Percentiles rank a stretch among this genome's conserved stretches.
These are phyloP conservation scores for Liriodendron chinense DNA, from an alignment of 164 flowering plant genomes.

Conservation along the genomic window DNA sequence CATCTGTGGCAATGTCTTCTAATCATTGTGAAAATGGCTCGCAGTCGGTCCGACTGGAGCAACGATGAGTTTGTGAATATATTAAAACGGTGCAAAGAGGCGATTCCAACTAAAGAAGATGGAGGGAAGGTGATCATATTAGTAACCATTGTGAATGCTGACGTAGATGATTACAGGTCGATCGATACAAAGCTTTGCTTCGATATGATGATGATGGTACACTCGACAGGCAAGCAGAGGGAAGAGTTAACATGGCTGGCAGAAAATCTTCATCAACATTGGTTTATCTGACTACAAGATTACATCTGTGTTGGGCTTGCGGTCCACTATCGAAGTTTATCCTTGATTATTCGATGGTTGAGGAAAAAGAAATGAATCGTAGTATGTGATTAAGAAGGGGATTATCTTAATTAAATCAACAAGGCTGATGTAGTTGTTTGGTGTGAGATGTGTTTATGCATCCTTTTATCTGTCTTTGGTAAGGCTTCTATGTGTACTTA, in stretches of 20 bases:
- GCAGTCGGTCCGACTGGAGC: slow-evolving; percentile 17
- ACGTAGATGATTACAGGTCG: too few relatives aligned
- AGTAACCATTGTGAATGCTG: too few relatives aligned
- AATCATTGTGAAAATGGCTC: background rate
- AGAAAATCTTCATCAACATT: slow-evolving; percentile 11
- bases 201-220: slow-evolving; percentile 1
- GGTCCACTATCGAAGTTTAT: slow-evolving; percentile 17
- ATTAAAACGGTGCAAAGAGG: too few relatives aligned
- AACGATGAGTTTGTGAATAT: slow-evolving; percentile 39
- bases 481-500: too few relatives aligned
- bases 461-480: too few relatives aligned
- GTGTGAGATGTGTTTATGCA: too few relatives aligned
- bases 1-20: too few relatives aligned
- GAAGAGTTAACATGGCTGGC: background rate
- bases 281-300: slow-evolving; percentile 20
- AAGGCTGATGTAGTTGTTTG: too few relatives aligned
- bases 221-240: background rate
- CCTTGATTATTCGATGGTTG: background rate
- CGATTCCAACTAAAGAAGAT: too few relatives aligned
- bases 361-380: background rate
- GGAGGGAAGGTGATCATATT: too few relatives aligned
- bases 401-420: too few relatives aligned
- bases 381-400: background rate
- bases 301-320: slow-evolving; percentile 6
- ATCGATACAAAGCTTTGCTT: slow-evolving; percentile 5